These are phyloP conservation scores for Tuber brumale DNA, from an alignment of 495 filamentous ascomycete species.

Conservation along the genomic window DNA sequence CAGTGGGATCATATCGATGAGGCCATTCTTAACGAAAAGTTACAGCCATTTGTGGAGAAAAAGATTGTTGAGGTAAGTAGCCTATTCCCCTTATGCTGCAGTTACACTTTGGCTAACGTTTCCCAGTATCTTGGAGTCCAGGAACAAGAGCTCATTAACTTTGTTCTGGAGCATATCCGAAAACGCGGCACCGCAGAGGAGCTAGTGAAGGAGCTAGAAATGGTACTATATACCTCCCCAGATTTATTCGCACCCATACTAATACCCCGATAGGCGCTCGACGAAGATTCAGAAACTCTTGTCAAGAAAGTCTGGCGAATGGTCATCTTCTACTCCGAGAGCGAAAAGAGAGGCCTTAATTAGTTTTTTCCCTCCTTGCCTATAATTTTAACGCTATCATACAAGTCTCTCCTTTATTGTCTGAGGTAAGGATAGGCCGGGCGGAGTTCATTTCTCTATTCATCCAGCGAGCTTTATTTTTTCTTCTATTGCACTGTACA, in stretches of 20 bases:
- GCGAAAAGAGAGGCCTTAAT: slow-evolving; percentile 75
- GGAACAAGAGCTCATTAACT: slow-evolving; percentile 89
- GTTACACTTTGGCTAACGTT: neutral
- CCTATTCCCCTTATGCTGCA: neutral
- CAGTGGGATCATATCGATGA: slow-evolving; percentile 94
- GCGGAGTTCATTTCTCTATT: neutral
- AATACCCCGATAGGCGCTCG: slow-evolving; percentile 60
- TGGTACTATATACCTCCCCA: slow-evolving; percentile 52
- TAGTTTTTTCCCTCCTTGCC: slow-evolving; percentile 38
- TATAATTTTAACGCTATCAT: slow-evolving; percentile 13
- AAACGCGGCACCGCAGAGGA: slow-evolving; percentile 70
- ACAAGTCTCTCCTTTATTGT: slow-evolving; percentile 10
- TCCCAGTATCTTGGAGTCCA: slow-evolving; percentile 75
- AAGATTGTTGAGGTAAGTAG: slow-evolving; percentile 70
- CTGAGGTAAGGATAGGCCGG: slow-evolving; percentile 1
- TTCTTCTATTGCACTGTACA: neutral
- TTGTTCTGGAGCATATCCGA: slow-evolving; percentile 79
- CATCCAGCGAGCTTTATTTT: neutral
- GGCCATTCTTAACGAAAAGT: slow-evolving; percentile 71
- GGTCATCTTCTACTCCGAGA: slow-evolving; percentile 97
- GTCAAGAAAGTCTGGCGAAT: slow-evolving; percentile 98
- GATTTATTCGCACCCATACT: neutral
- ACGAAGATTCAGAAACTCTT: slow-evolving; percentile 88
- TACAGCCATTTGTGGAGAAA: slow-evolving; percentile 93
- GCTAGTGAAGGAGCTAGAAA: slow-evolving; percentile 74